Evolutionary conservation across 345 rosid species (phyloP), one percentile per base, ranked within the genome.

Genomic region (Trapa bicornis): DNA sequence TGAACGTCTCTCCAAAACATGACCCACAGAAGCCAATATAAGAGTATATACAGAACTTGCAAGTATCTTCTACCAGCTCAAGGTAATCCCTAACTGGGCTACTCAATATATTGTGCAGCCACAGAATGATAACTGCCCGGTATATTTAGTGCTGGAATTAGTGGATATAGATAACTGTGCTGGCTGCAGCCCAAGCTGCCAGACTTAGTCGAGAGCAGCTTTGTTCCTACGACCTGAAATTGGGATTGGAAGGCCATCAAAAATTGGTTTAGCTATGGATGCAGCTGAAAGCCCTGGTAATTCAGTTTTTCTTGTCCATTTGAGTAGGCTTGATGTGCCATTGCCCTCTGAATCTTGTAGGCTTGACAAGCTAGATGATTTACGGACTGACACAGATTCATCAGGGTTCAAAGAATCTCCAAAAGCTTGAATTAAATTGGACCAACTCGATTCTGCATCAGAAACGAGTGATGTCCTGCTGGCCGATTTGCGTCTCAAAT

Each of bases 231-330:
- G 84, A 32, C 83, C 80, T 11, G 80, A 73, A 12, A 82, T 78
- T 53, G 89, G 83, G 68, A 82, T 82, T 0, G 89, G 86, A 39
- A 84, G 70, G 47, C 89, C 85, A 60, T 84, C 86, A 65, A 84
- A 80, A 39, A 82, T 74, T 41, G 89, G 86, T 67, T 73, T 74
- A 0, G 80, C 47, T 14, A 86, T 82, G 68, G 84, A 82, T 36
- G 75, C 82, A 1, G 72, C 70, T 42, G 91, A 76, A 22, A 86
- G 75, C 60, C 79, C 81, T 60, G 78, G 86, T 67, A 81, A 68
- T 66, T 85, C 90, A 2, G 82, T 52, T 65, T 77, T 85, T 78
- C 80, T 68, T 70, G 73, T 81, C 89, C 89, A 83, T 64, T 70
- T 83, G 2, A 84, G 71, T 47, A 86, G 70, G 72, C 84, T 67